Evolutionary conservation across 2,329 filamentous ascomycete genomes (phyloP).

Genomic region (Colletotrichum neosansevieriae): DNA sequence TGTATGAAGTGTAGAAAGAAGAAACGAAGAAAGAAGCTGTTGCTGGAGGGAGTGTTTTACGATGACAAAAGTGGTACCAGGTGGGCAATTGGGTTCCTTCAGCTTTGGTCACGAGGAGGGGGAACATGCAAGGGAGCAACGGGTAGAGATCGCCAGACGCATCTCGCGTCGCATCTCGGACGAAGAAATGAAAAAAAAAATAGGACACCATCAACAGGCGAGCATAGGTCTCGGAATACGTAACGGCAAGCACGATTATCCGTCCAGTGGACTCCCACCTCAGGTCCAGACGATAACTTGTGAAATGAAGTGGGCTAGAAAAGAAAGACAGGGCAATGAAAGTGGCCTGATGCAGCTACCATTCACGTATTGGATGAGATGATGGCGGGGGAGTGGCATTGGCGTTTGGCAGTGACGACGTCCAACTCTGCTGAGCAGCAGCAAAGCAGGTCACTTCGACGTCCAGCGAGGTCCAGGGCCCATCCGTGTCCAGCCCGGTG

Average conservation of each 20-base stretch:
- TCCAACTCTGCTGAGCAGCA: background rate
- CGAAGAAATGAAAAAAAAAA: background rate
- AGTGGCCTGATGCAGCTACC: constrained; percentile 39
- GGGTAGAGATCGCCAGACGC: constrained; percentile 34
- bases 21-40: background rate
- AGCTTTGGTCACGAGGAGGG: constrained; percentile 32
- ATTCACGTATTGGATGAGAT: constrained; percentile 32
- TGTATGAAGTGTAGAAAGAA: background rate
- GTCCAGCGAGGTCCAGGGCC: constrained; percentile 9
- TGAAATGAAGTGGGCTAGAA: constrained; percentile 15
- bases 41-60: background rate
- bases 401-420: constrained; percentile 20
- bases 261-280: constrained; percentile 1
- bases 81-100: constrained; percentile 22
- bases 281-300: background rate
- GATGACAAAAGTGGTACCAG: constrained; percentile 5
- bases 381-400: constrained; percentile 36
- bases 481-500: constrained; percentile 19
- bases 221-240: constrained; percentile 22
- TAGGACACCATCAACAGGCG: background rate
- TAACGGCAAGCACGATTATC: constrained; percentile 29
- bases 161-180: constrained; percentile 14
- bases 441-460: background rate
- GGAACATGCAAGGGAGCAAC: constrained; percentile 33
- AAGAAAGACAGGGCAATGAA: constrained; percentile 25